Percentiles rank a stretch among this genome's conserved stretches.
These are phyloP conservation scores for Dendryphion nanum DNA, from an alignment of 2,329 filamentous ascomycete species.

Conservation along the genomic window DNA sequence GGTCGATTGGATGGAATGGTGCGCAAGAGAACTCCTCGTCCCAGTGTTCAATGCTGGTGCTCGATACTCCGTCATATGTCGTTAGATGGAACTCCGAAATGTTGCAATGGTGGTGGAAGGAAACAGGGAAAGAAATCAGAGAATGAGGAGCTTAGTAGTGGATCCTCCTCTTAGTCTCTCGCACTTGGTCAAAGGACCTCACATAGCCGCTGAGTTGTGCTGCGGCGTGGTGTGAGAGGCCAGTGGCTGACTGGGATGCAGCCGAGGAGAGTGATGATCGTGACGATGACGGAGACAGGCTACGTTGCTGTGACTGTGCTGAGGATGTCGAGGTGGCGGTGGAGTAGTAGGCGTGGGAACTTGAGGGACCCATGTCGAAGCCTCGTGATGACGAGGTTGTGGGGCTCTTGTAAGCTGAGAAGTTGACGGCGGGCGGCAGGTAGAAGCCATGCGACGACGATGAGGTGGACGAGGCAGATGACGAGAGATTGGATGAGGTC, in stretches of 20 bases:
- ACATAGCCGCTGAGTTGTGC: slow-evolving; percentile 83
- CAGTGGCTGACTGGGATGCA: slow-evolving; percentile 51
- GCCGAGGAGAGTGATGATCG: slow-evolving; percentile 80
- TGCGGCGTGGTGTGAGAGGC: slow-evolving; percentile 72
- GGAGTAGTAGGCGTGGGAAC: slow-evolving; percentile 42
- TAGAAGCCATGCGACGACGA: slow-evolving; percentile 59
- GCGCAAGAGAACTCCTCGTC: slow-evolving; percentile 7
- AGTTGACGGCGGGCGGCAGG: slow-evolving; percentile 74
- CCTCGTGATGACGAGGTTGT: slow-evolving; percentile 41
- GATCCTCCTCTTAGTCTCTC: slow-evolving; percentile 52
- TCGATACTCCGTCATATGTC: slow-evolving; percentile 8
- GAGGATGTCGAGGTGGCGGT: slow-evolving; percentile 10
- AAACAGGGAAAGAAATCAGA: slow-evolving; percentile 3
- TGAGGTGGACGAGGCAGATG: slow-evolving; percentile 52
- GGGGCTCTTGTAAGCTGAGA: slow-evolving; percentile 61
- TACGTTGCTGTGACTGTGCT: slow-evolving; percentile 38
- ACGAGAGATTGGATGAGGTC: slow-evolving; percentile 47
- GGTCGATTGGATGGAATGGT: background rate
- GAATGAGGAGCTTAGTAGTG: slow-evolving; percentile 28
- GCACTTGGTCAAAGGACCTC: slow-evolving; percentile 81
- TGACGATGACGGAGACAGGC: slow-evolving; percentile 65
- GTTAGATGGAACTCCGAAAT: slow-evolving; percentile 6
- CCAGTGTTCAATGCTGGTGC: slow-evolving; percentile 1
- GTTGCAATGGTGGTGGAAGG: slow-evolving; percentile 5
- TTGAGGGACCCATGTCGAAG: slow-evolving; percentile 45